phyloP scores from a whole-genome alignment of 108 stramenopile species.

The Cyclostephanos invisitatus region DNA sequence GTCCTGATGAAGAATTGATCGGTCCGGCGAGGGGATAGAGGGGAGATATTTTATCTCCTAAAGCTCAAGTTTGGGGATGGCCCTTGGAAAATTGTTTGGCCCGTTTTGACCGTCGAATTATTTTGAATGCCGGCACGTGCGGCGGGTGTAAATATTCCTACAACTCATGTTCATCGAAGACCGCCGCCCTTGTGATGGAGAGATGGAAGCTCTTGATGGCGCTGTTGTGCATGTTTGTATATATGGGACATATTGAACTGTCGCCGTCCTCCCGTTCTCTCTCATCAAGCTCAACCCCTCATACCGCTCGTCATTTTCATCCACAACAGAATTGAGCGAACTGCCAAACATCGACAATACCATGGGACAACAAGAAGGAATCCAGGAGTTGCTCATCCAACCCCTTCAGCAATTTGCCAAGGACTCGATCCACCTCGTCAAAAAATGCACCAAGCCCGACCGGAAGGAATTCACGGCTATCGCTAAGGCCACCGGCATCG shows the following conservation, averaged over 20 bases:
- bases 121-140: neutral
- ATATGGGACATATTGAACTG: neutral
- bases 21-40: neutral
- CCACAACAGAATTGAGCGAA: neutral
- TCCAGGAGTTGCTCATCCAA: constrained; percentile 90
- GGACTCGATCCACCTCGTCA: constrained; percentile 96
- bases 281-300: neutral
- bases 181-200: no score
- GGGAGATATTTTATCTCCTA: neutral
- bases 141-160: no score
- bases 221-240: no score
- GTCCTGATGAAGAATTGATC: neutral
- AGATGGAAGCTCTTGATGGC: no score
- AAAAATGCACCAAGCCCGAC: constrained; percentile 99
- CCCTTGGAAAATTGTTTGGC: neutral
- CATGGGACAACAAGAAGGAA: constrained; percentile 83
- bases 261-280: neutral
- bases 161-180: neutral
- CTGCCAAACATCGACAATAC: constrained; percentile 9
- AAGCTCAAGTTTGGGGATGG: neutral
- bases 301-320: neutral
- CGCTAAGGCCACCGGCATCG: constrained; percentile 92
- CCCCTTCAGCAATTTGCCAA: constrained; percentile 96
- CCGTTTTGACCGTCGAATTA: neutral
- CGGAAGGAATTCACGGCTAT: constrained; percentile 95